Base-by-base conservation (phyloP, 2,329 filamentous ascomycete species). In the Aspergillus sp. region DNA sequence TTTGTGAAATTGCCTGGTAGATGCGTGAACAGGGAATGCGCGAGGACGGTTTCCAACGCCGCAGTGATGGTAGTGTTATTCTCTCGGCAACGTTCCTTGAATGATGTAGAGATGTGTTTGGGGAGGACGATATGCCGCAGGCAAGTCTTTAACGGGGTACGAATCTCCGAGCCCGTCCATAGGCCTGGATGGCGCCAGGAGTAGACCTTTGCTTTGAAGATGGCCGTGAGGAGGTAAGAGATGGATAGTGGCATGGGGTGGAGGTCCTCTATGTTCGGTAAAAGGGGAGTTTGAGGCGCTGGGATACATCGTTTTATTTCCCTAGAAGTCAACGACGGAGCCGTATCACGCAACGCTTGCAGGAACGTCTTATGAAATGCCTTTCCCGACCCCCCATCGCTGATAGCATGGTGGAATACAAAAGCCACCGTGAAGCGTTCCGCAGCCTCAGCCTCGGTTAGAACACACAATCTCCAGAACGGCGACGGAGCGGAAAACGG, bases 381-480 rank as follows among this genome's bases (percentile, higher is more conserved):
- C 27, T 72, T 62, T 0, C 68, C 71, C 0, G 71, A 73, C 7
- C 56, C 57, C 2, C 73, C 73, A 49, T 77, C 74, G 3, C 67
- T 68, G 39, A 76, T 59, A 2, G 67, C 69, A 57, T 76, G 74
- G 44, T 77, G 74, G 48, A 64, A 74, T 7, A 75, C 58, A 55
- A 73, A 76, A 2, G 56, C 57, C 2, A 66, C 69, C 1, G 69
- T 72, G 45, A 77, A 75, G 2, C 46, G 50, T 3, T 43, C 51
- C 2, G 50, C 12, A 29, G 55, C 44, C 7, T 47, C 50, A 10
- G 51, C 33, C 10, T 59, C 49, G n/a, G 56, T 52, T 7, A 74
- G 44, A 19, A 76, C 50, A 12, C 66, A 49, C 2, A 76, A 54
- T 13, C 70, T 66, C 73, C 73, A 77, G 47, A 68, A 69, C 1